Conservation (phyloP, 2,329 filamentous ascomycete genomes). For the Samsoniella hepiali region DNA sequence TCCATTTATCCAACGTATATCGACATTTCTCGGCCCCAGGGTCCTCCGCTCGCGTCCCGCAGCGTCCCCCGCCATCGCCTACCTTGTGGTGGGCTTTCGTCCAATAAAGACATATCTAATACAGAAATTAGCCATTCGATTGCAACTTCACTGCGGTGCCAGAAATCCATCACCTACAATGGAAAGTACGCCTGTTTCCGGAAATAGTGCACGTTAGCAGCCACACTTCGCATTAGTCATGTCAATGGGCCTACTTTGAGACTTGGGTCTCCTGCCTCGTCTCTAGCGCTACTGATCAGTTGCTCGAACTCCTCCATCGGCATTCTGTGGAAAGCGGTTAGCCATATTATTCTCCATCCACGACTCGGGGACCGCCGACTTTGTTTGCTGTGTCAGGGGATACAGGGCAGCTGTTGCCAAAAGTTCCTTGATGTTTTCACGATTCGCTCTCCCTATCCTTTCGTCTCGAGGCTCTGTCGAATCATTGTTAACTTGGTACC, state of each 20-base stretch:
- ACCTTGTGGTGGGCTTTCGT: constrained; percentile 43
- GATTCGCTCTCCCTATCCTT: constrained; percentile 52
- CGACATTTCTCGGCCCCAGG: not conserved
- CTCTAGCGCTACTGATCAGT: constrained; percentile 53
- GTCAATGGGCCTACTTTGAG: constrained; percentile 46
- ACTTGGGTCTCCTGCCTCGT: constrained; percentile 50
- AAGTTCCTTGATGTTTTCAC: constrained; percentile 52
- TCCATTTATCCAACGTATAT: not conserved
- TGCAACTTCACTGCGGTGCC: not conserved
- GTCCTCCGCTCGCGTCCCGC: not conserved
- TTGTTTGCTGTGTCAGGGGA: constrained; percentile 50
- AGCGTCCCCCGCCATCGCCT: not conserved
- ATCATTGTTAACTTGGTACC: not conserved
- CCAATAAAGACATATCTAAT: constrained; percentile 61
- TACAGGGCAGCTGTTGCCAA: constrained; percentile 55
- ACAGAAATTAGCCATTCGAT: not conserved
- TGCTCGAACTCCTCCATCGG: constrained; percentile 54
- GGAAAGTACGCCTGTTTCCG: constrained; percentile 55
- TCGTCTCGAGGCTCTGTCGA: constrained; percentile 46
- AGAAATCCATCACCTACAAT: constrained; percentile 43
- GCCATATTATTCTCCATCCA: constrained; percentile 8
- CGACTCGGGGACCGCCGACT: constrained; percentile 35
- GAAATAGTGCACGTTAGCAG: not conserved
- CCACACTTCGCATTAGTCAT: not conserved
- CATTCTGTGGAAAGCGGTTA: constrained; percentile 43